Evolutionary conservation across 2,329 filamentous ascomycete genomes (phyloP), one percentile per base, ranked within the genome.

Genomic region (Chrysoporthe puriensis): DNA sequence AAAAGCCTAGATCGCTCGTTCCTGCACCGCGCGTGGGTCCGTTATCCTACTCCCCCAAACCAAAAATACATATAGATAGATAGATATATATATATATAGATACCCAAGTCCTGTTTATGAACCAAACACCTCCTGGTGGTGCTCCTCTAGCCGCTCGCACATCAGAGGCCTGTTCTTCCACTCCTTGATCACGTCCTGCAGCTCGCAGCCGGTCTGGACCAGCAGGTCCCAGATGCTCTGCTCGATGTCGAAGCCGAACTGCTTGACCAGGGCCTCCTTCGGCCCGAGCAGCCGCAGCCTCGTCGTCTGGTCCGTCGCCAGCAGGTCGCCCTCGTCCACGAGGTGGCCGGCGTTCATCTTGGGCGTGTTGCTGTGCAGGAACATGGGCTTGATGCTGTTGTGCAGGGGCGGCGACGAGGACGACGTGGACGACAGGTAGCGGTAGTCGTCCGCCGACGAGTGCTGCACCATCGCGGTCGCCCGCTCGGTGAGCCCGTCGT

Each of bases 41-140:
- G 52, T 2, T 58, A n/a, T 21, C 34, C 36, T 58, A 26, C 54
- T 14, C 1, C 16, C 32, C 18, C 32, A 9, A n/a, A n/a, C n/a
- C n/a, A n/a, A 9, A 52, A 11, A 26, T 14, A n/a, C 5, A 8
- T 16, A 2, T 26, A 26, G 26, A 21, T 21, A 21, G 21, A n/a
- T n/a, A n/a, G n/a, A 14, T 16, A 44, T n/a, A 52, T 1, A 52
- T 6, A 52, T 32, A 4, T 50, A 32, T 52, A 32, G 13, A 26
- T 52, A 6, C 11, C 21, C 21, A 57, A 36, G 32, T 32, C 13
- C 48, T 18, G 18, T 64, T 11, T 18, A 46, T 34, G 59, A 62
- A 14, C 58, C 68, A 43, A 70, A 50, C 81, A 85, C 75, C 84
- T 85, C 69, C 74, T 84, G 3, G 79, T 82, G 73, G 46, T 72